Evolutionary conservation across 2,329 filamentous ascomycete genomes (phyloP).

Genomic region (Xenosphaeropsis pyriputrescens): DNA sequence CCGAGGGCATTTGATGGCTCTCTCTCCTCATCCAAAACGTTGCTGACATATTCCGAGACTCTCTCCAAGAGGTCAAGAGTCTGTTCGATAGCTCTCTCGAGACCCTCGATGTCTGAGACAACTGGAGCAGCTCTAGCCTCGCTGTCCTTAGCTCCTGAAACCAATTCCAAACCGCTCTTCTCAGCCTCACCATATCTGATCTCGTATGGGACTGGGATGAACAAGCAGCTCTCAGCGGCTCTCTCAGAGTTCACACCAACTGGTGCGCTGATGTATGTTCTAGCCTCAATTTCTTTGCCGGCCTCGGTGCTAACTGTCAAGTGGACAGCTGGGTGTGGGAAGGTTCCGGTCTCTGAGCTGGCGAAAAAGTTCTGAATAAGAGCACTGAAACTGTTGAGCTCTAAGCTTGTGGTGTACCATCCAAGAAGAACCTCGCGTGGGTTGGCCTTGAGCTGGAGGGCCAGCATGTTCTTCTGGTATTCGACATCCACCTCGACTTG

Average conservation of each 20-base stretch:
- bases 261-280: constrained; percentile 89
- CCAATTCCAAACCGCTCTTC: constrained; percentile 66
- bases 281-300: constrained; percentile 75
- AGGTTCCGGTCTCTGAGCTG: constrained; percentile 91
- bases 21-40: constrained; percentile 85
- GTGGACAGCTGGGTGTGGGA: constrained; percentile 93
- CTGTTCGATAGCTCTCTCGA: constrained; percentile 76
- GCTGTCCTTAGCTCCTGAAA: constrained; percentile 65
- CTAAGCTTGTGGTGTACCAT: constrained; percentile 95
- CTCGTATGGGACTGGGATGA: constrained; percentile 94
- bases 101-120: constrained; percentile 75
- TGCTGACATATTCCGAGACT: constrained; percentile 82
- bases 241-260: constrained; percentile 92
- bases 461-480: constrained; percentile 99
- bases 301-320: constrained; percentile 86
- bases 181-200: constrained; percentile 76
- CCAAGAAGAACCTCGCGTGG: constrained; percentile 89
- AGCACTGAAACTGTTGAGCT: constrained; percentile 96
- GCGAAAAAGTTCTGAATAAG: constrained; percentile 99
- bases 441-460: constrained; percentile 82
- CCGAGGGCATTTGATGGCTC: constrained; percentile 82
- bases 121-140: constrained; percentile 63
- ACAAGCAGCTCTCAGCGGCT: constrained; percentile 89
- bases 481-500: constrained; percentile 99
- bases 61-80: constrained; percentile 82